Evolutionary conservation across 768 basidiomycete genomes (phyloP), one percentile per base, ranked within the genome.

Genomic region (Hypholoma fasciculare): DNA sequence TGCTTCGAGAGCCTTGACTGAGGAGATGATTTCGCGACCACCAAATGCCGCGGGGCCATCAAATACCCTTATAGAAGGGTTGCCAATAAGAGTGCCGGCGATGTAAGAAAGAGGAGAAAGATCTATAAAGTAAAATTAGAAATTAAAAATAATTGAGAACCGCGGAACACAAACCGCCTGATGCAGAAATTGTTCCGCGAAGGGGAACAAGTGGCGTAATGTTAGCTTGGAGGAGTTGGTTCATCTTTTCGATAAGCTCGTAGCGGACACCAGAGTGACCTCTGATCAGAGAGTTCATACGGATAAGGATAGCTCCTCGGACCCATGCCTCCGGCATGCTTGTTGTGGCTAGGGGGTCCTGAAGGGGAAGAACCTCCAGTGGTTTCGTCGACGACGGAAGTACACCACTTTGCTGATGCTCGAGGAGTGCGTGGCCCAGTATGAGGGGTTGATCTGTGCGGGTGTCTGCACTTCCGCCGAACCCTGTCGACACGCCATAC

Each of bases 241-340:
- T 82, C 85, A 96, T 92, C 66, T 86, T 86, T 69, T 90, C 80
- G 57, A 95, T 82, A 50, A 95, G 82, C 59, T 88, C 85, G 82
- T 87, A 87, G 38, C 92, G 83, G 12, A 96, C 85, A 36, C 90
- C 94, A 19, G 91, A 93, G 73, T 95, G 94, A 0, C 92, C 93
- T 6, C 93, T 87, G 54, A 93, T 86, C 43, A 96, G 83, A 4
- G 91, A 93, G 72, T 95, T 96, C 80, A 92, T 88, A 63, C 93
- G 90, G 64, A 96, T 80, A 9, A 93, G 73, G 65, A 95, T 92
- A 1, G 93, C 91, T 12, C 89, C 93, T 53, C 93, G 87, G 34
- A 94, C 92, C 90, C 94, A 94, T 2, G 90, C 76, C 58, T 90
- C 87, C 4, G 93, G 92, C 90, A 95, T 94, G 58, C 81, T 85